Conservation (phyloP, 164 flowering plant species). For the Tinospora cordifolia region DNA sequence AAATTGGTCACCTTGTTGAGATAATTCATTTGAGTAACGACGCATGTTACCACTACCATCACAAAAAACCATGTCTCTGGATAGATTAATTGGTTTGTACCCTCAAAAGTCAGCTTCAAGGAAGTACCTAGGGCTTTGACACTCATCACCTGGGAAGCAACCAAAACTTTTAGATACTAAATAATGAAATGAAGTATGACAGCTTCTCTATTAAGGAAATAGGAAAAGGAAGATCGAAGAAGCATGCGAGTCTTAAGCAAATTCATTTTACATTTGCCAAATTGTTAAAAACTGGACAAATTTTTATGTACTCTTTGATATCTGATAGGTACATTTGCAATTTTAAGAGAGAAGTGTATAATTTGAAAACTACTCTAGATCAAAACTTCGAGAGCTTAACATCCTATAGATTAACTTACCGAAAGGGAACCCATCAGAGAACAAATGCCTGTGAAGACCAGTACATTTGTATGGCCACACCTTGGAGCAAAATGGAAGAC, state of each 20-base stretch:
- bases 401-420: constrained; percentile 29
- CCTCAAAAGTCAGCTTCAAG: constrained; percentile 69
- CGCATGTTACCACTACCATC: constrained; percentile 56
- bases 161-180: not conserved
- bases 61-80: constrained; percentile 81
- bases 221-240: too few species aligned
- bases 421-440: constrained; percentile 89
- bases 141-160: constrained; percentile 71
- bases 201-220: not conserved
- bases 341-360: too few species aligned
- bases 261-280: not conserved
- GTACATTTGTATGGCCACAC: constrained; percentile 60
- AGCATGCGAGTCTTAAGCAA: too few species aligned
- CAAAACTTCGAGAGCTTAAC: not conserved
- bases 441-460: constrained; percentile 77
- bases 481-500: constrained; percentile 57
- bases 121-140: constrained; percentile 88
- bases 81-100: constrained; percentile 60
- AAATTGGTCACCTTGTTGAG: constrained; percentile 57
- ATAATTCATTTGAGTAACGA: constrained; percentile 80
- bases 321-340: too few species aligned
- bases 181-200: not conserved
- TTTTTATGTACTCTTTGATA: not conserved
- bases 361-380: not conserved
- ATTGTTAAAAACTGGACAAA: not conserved